Conservation (phyloP, 2,329 filamentous ascomycete genomes). For the Arthrobotrys conoides region DNA sequence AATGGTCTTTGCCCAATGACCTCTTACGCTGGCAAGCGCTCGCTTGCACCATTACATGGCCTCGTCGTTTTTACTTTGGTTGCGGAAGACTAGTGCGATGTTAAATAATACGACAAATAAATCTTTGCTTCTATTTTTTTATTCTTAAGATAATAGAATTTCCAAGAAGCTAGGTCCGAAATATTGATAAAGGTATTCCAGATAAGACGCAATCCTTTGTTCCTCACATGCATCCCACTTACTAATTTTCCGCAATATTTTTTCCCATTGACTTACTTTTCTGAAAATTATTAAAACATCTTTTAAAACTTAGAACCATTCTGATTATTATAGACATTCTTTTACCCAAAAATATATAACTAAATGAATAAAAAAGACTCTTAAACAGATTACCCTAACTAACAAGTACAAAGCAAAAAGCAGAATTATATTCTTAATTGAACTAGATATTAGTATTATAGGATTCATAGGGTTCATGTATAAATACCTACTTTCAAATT, state of each 20-base stretch:
- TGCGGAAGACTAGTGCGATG: neutral
- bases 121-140: neutral
- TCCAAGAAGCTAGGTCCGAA: neutral
- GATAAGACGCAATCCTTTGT: neutral
- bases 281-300: slow-evolving; percentile 1
- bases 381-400: neutral
- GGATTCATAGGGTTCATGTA: neutral
- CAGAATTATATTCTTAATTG: too few relatives aligned
- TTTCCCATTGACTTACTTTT: neutral
- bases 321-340: slow-evolving; percentile 20
- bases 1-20: neutral
- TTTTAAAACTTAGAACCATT: neutral
- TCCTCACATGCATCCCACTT: slow-evolving; percentile 2
- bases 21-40: neutral
- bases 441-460: too few relatives aligned
- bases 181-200: slow-evolving; percentile 6
- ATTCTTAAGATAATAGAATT: neutral
- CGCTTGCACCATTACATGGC: neutral
- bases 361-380: slow-evolving; percentile 50
- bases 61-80: neutral
- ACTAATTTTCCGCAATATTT: neutral
- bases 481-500: neutral
- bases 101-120: neutral
- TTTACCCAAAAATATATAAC: slow-evolving; percentile 60
- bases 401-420: too few relatives aligned